These are phyloP conservation scores for Syncephalastrum racemosum DNA, from an alignment of 371 early-diverging fungal genomes.

Conservation along the genomic window DNA sequence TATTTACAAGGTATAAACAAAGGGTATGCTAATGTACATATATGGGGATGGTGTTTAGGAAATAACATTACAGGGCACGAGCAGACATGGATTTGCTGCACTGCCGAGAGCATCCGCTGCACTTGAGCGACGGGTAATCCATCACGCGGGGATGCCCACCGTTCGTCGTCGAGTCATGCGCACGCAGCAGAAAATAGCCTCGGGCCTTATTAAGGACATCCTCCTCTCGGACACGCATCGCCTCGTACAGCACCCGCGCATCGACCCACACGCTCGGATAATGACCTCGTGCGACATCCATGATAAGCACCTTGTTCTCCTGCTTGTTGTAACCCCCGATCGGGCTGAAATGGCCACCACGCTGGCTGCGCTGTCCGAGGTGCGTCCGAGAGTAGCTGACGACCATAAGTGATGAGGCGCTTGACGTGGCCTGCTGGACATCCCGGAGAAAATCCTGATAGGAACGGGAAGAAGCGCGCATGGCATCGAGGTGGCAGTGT, in stretches of 20 bases:
- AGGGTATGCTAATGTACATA: no score
- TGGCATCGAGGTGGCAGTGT: constrained; percentile 73
- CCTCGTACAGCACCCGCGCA: constrained; percentile 63
- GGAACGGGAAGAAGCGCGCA: constrained; percentile 59
- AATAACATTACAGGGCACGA: no score
- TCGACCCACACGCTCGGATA: constrained; percentile 83
- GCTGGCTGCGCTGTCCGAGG: constrained; percentile 74
- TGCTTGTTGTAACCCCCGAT: constrained; percentile 67
- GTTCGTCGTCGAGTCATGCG: constrained; percentile 2
- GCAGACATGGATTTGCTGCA: background rate
- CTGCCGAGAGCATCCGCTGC: constrained; percentile 1
- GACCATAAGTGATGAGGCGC: constrained; percentile 68
- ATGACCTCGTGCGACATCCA: constrained; percentile 74
- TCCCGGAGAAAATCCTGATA: constrained; percentile 73
- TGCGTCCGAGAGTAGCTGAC: constrained; percentile 74
- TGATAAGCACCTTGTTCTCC: constrained; percentile 69
- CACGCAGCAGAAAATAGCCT: constrained; percentile 77
- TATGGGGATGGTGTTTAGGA: no score
- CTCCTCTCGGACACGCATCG: constrained; percentile 71
- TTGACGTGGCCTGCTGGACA: constrained; percentile 61
- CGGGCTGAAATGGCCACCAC: constrained; percentile 57
- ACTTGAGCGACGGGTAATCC: constrained; percentile 3
- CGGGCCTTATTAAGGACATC: constrained; percentile 65
- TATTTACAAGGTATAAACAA: no score
- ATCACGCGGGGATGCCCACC: background rate